Evolutionary conservation across 2,329 filamentous ascomycete species (phyloP), one percentile per base, ranked within the genome.

Genomic region (Aspergillus bombycis): DNA sequence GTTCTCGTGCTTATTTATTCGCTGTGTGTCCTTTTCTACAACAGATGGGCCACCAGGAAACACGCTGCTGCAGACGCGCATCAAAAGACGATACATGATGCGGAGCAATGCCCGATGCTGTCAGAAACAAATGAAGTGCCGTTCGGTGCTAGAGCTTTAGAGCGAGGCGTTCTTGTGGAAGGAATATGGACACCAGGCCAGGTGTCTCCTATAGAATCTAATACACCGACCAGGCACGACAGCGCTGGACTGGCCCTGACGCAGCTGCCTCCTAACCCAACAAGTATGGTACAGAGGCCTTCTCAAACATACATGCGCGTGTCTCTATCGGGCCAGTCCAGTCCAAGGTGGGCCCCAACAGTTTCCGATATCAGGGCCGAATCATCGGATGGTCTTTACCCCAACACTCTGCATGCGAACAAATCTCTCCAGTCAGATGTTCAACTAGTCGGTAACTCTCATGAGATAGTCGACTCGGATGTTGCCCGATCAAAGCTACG

Each of bases 121-220:
- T 71, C 71, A 32, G 79, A 77, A 66, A 77, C 78, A 55, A 82
- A 86, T 57, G 89, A 92, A 11, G 87, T 96, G 41, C 93, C 93
- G 0, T 97, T 97, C 72, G 94, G 94, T 23, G 87, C 95, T 59
- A 88, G 91, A 69, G 94, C 94, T 8, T 87, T 97, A 54, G 90
- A 97, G 75, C 91, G 87, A 69, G 93, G 93, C 7, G 83, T 96
- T 50, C 87, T 94, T 74, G 87, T 96, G 9, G 92, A 96, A 67
- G 94, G 93, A 4, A 93, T 97, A 57, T 93, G 91, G 89, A 87
- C 91, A 57, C 89, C 88, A 28, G 80, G 82, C 58, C 82, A 82
- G 30, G 78, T 72, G 58, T 77, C 75, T 5, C 70, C 68, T 30
- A 75, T 61, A 32, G 63, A 66, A 12, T 60, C 67, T 1, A 70